Evolutionary conservation across 1,284 basidiomycete genomes (phyloP).

Genomic region (Peniophora sp.): DNA sequence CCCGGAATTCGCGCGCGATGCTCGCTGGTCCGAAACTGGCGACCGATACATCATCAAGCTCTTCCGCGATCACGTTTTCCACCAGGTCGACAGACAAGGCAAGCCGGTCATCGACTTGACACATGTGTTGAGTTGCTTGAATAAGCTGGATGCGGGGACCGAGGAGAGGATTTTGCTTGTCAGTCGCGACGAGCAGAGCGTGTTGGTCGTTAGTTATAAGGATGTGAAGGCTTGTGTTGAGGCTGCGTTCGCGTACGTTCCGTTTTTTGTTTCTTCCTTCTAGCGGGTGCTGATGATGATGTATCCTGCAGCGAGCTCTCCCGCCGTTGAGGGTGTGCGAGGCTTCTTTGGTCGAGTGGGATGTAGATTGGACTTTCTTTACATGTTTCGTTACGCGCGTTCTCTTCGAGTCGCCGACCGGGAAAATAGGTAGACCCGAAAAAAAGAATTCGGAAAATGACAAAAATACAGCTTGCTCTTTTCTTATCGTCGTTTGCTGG

Average conservation of each 20-base stretch:
- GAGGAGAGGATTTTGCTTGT: slow-evolving; percentile 96
- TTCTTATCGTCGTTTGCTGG: slow-evolving; percentile 1
- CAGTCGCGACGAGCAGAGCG: slow-evolving; percentile 91
- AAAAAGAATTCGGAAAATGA: slow-evolving; percentile 54
- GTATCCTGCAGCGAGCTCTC: no score
- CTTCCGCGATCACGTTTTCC: slow-evolving; percentile 98
- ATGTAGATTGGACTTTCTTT: no score
- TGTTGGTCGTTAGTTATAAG: slow-evolving; percentile 91
- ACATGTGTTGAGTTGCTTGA: slow-evolving; percentile 86
- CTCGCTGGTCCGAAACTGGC: slow-evolving; percentile 96
- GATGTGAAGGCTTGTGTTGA: slow-evolving; percentile 87
- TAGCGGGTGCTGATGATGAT: no score
- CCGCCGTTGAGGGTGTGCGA: no score
- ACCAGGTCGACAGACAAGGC: slow-evolving; percentile 66
- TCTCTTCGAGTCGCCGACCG: slow-evolving; percentile 1
- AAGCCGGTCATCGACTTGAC: slow-evolving; percentile 81
- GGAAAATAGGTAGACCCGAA: slow-evolving; percentile 34
- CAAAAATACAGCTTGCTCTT: slow-evolving; percentile 22
- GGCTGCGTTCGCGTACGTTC: slow-evolving; percentile 58
- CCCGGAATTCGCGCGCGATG: slow-evolving; percentile 95
- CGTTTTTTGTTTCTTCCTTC: no score
- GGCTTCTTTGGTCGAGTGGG: no score
- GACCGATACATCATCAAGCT: slow-evolving; percentile 98
- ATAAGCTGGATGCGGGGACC: slow-evolving; percentile 91
- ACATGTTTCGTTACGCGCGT: no score